Evolutionary conservation across 371 early-diverging fungal genomes (phyloP), one percentile per base, ranked within the genome.

Genomic region (Mucor irregularis): DNA sequence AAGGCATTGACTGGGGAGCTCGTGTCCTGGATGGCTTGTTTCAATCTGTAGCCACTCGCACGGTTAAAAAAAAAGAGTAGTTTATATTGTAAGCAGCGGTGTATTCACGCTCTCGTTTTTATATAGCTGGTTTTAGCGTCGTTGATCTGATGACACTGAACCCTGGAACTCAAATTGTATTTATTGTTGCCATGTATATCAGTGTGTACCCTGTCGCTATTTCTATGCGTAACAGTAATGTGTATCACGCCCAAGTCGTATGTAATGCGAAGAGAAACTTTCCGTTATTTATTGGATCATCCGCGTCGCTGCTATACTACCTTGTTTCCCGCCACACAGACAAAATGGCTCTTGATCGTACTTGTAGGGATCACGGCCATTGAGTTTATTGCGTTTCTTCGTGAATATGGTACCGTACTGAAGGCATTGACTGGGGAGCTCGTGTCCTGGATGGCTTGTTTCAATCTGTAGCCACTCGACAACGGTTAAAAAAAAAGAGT

Each of bases 281-380:
- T 72, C 10, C 52, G 56, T 3, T 72, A 65, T 53, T 50, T 77
- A 1, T 45, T 77, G 3, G 68, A 74, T 47, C 78, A 77, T 49
- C 78, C 78, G 10, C 74, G 78, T 42, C 50, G 78, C 13, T 77
- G 78, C 46, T 77, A 69, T 37, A 74, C 72, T 2, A 71, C 64
- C 3, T 35, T 77, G 2, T 77, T 77, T 48, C 69, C 72, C 9
- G 38, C 78, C 0, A 56, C 58, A 0, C 74, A 77, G 21, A 74
- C 78, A 7, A 70, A 60, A 66, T 77, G 74, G 74, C 54, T 77
- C 3, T 39, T 77, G 29, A 51, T 66, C 47, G 63, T 66, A 1
- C 34, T 77, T 3, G 28, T 74, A 11, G 35, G 49, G 13, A 74
- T 77, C 37, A 74, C 66, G 9, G 11, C 63, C 2, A 53, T 61